These are phyloP conservation scores for Endocalyx cinctus DNA, from an alignment of 2,329 filamentous ascomycete genomes.

Conservation along the genomic window DNA sequence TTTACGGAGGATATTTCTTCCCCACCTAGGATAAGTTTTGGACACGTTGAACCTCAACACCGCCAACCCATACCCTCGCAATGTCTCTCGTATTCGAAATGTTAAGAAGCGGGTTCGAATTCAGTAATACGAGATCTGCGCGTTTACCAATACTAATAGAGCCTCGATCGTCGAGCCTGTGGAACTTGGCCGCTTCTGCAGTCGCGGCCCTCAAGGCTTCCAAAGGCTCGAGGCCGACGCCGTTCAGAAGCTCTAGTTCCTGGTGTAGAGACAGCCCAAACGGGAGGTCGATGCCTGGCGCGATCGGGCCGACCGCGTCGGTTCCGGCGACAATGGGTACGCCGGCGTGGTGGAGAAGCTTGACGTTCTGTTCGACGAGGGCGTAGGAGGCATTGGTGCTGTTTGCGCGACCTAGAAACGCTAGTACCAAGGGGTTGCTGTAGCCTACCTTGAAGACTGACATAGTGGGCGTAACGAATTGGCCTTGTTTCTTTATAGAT, in stretches of 20 bases:
- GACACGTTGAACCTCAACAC: constrained; percentile 12
- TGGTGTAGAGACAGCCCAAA: constrained; percentile 20
- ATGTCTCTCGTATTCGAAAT: constrained; percentile 22
- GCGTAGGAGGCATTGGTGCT: constrained; percentile 21
- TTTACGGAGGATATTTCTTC: no score
- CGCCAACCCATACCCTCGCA: constrained; percentile 20
- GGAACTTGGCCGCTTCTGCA: constrained; percentile 11
- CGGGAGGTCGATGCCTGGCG: constrained; percentile 14
- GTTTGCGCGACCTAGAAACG: constrained; percentile 13
- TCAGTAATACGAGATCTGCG: constrained; percentile 24
- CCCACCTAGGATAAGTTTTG: no score
- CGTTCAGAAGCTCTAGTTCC: constrained; percentile 22
- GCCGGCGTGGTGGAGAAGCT: constrained; percentile 18
- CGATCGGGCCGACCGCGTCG: constrained; percentile 16
- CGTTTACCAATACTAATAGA: constrained; percentile 18
- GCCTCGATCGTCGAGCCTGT: constrained; percentile 21
- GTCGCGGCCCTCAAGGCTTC: constrained; percentile 24
- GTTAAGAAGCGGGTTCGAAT: constrained; percentile 20
- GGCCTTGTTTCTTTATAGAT: constrained; percentile 11
- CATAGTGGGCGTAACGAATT: constrained; percentile 20
- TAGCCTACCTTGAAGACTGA: constrained; percentile 20
- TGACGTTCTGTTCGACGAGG: constrained; percentile 44
- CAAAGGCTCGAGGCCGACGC: constrained; percentile 18
- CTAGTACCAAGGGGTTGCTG: constrained; percentile 10
- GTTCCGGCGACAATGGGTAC: constrained; percentile 27